A percentile compares a stretch with the other conserved stretches of the same genome.
phyloP scores from a whole-genome alignment of 345 rosid genomes.

The Eucalyptus marginata region DNA sequence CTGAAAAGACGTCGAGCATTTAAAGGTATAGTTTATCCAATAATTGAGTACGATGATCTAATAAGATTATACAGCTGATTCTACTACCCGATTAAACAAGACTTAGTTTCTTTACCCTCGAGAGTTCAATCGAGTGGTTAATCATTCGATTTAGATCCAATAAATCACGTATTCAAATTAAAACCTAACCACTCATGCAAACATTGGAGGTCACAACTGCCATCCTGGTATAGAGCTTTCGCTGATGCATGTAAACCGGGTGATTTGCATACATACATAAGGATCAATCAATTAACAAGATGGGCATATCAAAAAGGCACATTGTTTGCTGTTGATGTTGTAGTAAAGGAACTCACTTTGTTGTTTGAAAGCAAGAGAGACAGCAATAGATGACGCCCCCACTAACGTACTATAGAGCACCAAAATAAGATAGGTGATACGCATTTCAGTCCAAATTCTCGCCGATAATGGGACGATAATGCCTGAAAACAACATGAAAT shows the following conservation, averaged over 20 bases:
- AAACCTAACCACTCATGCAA: not conserved
- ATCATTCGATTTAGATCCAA: not conserved
- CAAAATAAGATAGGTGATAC: not conserved
- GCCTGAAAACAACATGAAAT: not conserved
- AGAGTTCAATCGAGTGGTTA: not conserved
- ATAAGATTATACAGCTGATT: not conserved
- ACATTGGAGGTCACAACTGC: not conserved
- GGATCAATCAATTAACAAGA: not conserved
- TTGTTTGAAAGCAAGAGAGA: not conserved
- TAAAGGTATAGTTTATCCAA: not conserved
- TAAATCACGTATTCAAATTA: not conserved
- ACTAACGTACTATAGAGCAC: not conserved
- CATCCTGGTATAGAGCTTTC: not conserved
- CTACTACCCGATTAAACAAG: not conserved
- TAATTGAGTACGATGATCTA: not conserved
- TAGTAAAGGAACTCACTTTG: not conserved
- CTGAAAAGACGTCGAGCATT: not conserved
- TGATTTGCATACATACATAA: not conserved
- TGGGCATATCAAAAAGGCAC: not conserved
- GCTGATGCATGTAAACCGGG: not conserved
- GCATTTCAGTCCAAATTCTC: not conserved
- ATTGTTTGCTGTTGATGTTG: not conserved
- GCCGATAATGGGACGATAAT: not conserved
- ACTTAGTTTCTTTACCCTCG: not conserved
- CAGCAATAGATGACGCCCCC: not conserved